Base-by-base conservation (phyloP, 2,329 filamentous ascomycete genomes). In the Biscogniauxia sp. region DNA sequence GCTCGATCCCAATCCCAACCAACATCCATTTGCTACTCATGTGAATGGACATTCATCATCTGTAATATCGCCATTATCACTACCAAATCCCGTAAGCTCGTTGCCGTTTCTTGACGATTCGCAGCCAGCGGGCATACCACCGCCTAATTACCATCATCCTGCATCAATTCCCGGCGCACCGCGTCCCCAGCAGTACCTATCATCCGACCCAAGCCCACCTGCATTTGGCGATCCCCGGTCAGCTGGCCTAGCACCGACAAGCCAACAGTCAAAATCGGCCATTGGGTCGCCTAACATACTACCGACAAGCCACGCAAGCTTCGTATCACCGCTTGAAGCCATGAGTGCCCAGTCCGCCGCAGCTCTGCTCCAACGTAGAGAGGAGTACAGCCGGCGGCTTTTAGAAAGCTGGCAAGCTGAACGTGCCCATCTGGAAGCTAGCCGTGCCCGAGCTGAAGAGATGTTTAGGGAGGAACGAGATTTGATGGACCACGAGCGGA, bases 381-480 rank as follows among this genome's bases (percentile, higher is more conserved):
- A 71, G 26, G 67, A 70, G 19, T 68, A 74, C 57, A 70, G 64
- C 56, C 64, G 70, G 49, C 67, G 62, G 54, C 56, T 73, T 56
- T 74, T 78, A 23, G 80, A 82, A 60, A 80, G 78, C 20, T 84
- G 82, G 81, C 80, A 82, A 66, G 79, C 79, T 9, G 82, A 85
- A 68, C 79, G 82, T 37, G 79, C 78, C 55, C 78, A 84, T 59
- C 74, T 85, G 59, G 82, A 85, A 67, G 81, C 81, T 6, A 83
- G 81, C 63, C 79, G 82, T 11, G 78, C 78, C 53, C 79, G 81
- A 15, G 82, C 80, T 3, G 83, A 84, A 65, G 80, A 83, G 68
- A 79, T 84, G n/a, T 84, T 84, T 66, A 79, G 79, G 63, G 81
- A 84, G 65, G 82, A 85, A 67, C 79, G 81, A 7, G 74, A 74